Percentiles rank a stretch among this genome's conserved stretches.
These are phyloP conservation scores for Solanum neorickii DNA, from an alignment of 257 asterid species.

Conservation along the genomic window DNA sequence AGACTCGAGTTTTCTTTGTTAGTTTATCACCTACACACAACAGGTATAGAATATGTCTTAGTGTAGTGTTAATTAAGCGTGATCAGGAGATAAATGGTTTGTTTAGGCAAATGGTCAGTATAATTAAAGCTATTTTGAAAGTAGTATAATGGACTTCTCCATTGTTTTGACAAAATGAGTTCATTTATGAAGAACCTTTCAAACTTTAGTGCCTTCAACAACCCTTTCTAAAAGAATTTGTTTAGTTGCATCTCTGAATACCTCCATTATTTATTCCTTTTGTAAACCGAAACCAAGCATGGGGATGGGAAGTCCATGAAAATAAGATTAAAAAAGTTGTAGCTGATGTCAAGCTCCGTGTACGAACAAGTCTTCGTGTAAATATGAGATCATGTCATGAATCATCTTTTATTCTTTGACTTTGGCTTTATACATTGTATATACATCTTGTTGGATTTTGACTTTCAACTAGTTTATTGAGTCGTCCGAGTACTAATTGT, in stretches of 20 bases:
- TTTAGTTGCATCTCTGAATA: neutral
- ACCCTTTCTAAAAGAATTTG: neutral
- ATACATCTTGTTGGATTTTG: neutral
- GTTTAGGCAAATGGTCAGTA: neutral
- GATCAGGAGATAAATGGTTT: neutral
- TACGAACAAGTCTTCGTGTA: neutral
- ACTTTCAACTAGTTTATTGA: neutral
- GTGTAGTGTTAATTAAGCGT: neutral
- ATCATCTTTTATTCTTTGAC: neutral
- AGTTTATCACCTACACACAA: slow-evolving; percentile 43
- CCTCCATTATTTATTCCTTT: neutral
- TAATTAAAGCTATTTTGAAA: neutral
- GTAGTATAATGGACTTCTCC: neutral
- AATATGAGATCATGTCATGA: neutral
- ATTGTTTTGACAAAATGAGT: neutral
- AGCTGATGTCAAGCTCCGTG: neutral
- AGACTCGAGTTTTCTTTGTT: slow-evolving; percentile 46
- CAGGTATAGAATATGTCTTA: slow-evolving; percentile 6
- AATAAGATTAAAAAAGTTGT: neutral
- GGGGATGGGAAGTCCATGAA: neutral
- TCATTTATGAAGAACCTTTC: neutral
- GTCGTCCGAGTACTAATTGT: neutral
- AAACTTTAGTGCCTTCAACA: neutral
- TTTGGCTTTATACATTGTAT: neutral
- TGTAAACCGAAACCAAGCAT: neutral